Evolutionary conservation across 345 rosid genomes (phyloP).

Genomic region (Populus simonii): DNA sequence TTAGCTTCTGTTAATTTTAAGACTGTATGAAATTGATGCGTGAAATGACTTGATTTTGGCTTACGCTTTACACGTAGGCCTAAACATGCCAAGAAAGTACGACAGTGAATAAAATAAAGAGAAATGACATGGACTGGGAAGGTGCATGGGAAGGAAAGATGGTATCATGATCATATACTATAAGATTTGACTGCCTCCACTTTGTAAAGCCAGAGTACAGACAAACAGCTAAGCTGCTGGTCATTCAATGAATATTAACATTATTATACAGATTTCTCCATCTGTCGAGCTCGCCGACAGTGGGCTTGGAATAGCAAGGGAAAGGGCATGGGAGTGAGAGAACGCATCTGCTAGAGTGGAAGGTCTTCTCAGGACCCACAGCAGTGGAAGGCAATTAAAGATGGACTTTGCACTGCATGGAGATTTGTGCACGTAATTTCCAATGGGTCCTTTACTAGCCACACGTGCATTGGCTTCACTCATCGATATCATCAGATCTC

Average conservation of each 20-base stretch:
- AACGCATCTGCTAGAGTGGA: not conserved
- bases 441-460: constrained; percentile 5
- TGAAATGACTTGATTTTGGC: no score
- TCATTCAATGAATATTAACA: no score
- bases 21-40: no score
- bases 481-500: constrained; percentile 5
- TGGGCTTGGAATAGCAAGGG: not conserved
- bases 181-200: constrained; percentile 46
- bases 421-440: constrained; percentile 16
- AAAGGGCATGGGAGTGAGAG: not conserved
- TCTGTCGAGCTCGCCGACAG: constrained; percentile 35
- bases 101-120: constrained; percentile 11
- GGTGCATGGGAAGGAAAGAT: constrained; percentile 48
- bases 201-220: constrained; percentile 37
- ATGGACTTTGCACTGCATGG: constrained; percentile 4
- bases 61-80: no score
- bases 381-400: constrained; percentile 11
- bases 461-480: constrained; percentile 35
- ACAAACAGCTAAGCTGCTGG: constrained; percentile 54
- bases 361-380: constrained; percentile 23
- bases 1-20: no score
- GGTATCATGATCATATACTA: constrained; percentile 12
- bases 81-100: no score
- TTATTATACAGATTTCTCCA: not conserved
- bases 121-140: constrained; percentile 47